Percentiles rank a stretch among this genome's conserved stretches.
phyloP scores from a whole-genome alignment of 805 yeast species.

The Lachancea waltii region DNA sequence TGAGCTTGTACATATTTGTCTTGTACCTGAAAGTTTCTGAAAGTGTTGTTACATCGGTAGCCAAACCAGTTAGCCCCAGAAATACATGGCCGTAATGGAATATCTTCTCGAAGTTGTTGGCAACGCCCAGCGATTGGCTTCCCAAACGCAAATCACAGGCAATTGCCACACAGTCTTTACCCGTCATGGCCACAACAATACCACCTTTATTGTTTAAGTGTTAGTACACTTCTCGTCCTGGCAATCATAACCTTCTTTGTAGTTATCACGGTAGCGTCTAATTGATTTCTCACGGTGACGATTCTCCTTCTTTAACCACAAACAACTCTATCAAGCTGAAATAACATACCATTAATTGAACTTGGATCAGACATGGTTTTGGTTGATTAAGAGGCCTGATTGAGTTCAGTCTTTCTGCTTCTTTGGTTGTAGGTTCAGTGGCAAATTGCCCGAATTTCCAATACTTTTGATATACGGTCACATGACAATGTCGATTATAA shows the following conservation, averaged over 20 bases:
- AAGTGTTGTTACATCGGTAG: slow-evolving; percentile 86
- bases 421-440: background rate
- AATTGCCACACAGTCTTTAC: slow-evolving; percentile 96
- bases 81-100: slow-evolving; percentile 81
- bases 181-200: slow-evolving; percentile 96
- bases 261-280: no score
- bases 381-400: background rate
- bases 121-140: slow-evolving; percentile 82
- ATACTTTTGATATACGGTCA: background rate
- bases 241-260: no score
- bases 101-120: slow-evolving; percentile 90
- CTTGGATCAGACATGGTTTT: slow-evolving; percentile 65
- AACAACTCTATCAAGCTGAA: no score
- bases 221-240: no score
- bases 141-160: slow-evolving; percentile 95
- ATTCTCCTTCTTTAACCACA: no score
- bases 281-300: no score
- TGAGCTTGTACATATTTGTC: slow-evolving; percentile 80
- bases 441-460: background rate
- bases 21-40: slow-evolving; percentile 75
- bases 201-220: slow-evolving; percentile 54
- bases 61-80: slow-evolving; percentile 90
- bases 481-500: background rate
- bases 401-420: background rate
- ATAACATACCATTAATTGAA: slow-evolving; percentile 56